Evolutionary conservation across 768 basidiomycete species (phyloP), one percentile per base, ranked within the genome.

Genomic region (Agrocybe praecox): DNA sequence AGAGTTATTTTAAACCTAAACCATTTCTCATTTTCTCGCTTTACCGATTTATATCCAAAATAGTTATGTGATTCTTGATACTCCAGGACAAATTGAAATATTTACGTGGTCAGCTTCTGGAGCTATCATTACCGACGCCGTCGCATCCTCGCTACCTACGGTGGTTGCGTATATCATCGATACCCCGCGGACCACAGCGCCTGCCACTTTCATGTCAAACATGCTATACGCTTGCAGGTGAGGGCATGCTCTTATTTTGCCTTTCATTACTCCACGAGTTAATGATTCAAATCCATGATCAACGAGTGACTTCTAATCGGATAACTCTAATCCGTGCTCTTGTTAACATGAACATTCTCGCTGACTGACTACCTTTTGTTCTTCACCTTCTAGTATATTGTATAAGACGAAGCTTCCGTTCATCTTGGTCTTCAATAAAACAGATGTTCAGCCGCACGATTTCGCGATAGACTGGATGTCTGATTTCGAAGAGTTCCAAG

Each of bases 91-190:
- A 74, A 99, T 99, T 66, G 97, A 99, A 74, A 99, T 98, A 62
- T 99, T 99, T 69, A 99, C 97, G 49, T 99, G 97, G 97, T 98
- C 96, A 0, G 97, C 97, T 1, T 98, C 96, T 46, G 97, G 97
- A 5, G 89, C 96, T 11, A 99, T 99, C 67, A 98, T 99, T 65
- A 99, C 97, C 42, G 96, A 98, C 68, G 93, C 97, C 17, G 80
- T 99, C 42, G 97, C 97, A 0, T 92, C 93, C 2, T 86, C 95
- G 0, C 77, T 98, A 55, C 97, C 97, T 6, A 89, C 97, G 1
- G 93, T 96, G 32, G 87, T 99, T 33, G 97, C 97, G 15, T 99
- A 98, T 68, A 84, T 99, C 58, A 94, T 99, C 63, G 97, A 99
- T 72, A 99, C 97, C 3, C 97, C 97, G 19, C 81, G 97, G 59